A percentile compares a stretch with the other conserved stretches of the same genome.
Evolutionary conservation across 225 moss, liverwort and hornwort genomes (phyloP).

Genomic region (Thuidium tamariscinum): DNA sequence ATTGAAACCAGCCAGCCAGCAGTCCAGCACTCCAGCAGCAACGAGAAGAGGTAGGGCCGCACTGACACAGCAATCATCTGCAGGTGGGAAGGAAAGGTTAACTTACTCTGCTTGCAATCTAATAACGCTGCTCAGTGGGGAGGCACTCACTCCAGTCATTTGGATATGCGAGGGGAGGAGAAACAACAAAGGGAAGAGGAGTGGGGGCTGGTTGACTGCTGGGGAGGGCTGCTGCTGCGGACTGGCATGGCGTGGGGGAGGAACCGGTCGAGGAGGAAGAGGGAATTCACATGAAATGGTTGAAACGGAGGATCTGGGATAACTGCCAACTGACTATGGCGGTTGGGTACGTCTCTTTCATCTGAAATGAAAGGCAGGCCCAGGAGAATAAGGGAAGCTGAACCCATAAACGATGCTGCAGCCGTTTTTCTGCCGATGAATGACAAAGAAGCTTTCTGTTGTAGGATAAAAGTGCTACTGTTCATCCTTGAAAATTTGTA

Average conservation of each 20-base stretch:
- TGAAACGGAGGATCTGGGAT: background rate
- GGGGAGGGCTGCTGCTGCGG: background rate
- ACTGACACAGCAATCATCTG: constrained; percentile 11
- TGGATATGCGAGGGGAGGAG: background rate
- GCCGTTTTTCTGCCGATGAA: too few relatives aligned
- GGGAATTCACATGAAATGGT: constrained; percentile 1
- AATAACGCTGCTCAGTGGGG: background rate
- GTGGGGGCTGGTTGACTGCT: background rate
- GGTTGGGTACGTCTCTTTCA: constrained; percentile 1
- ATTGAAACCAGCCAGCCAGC: background rate
- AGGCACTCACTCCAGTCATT: background rate
- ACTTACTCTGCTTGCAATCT: background rate
- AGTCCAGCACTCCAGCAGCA: background rate
- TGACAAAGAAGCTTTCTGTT: too few relatives aligned
- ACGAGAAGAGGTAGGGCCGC: background rate
- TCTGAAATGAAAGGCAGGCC: background rate
- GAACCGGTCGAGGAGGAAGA: background rate
- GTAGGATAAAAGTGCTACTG: too few relatives aligned
- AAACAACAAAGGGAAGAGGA: background rate
- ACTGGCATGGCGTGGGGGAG: background rate
- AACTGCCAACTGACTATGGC: constrained; percentile 17
- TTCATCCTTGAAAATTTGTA: too few relatives aligned
- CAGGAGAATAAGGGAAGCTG: background rate
- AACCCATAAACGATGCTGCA: too few relatives aligned
- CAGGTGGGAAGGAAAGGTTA: background rate